Conservation (phyloP, 192 early-diverging fungal genomes). For the Chytriomyces sp. region DNA sequence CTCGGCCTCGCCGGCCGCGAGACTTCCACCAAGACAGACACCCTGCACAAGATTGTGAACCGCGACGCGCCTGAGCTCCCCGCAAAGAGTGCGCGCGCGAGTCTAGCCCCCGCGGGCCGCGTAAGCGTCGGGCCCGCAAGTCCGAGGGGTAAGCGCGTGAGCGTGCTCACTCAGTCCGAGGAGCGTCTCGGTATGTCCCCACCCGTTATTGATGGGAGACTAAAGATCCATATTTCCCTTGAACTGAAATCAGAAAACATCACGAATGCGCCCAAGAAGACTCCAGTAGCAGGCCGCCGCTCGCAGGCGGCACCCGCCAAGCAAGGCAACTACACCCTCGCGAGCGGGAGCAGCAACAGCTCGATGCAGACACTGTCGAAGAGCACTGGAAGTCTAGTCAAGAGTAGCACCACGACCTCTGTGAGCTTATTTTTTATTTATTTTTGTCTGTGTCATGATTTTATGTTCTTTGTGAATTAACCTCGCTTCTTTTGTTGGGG, state of each 20-base stretch:
- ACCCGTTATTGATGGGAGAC: neutral
- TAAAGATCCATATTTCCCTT: neutral
- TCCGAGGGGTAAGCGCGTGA: slow-evolving; percentile 6
- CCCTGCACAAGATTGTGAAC: slow-evolving; percentile 39
- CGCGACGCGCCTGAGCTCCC: slow-evolving; percentile 22
- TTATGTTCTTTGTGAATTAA: no score
- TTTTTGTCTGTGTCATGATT: no score
- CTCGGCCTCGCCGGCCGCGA: slow-evolving; percentile 53
- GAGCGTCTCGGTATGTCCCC: slow-evolving; percentile 37
- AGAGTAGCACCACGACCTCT: neutral
- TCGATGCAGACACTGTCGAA: no score
- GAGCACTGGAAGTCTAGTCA: slow-evolving; percentile 11
- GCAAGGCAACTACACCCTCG: slow-evolving; percentile 8
- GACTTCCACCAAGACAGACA: slow-evolving; percentile 32
- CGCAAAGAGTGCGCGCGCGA: neutral
- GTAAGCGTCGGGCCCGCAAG: neutral
- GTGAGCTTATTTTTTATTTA: neutral
- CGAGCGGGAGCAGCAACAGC: neutral
- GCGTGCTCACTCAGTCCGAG: slow-evolving; percentile 36
- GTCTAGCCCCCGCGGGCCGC: neutral
- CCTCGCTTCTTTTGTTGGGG: no score
- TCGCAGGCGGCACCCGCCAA: neutral
- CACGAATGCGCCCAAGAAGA: slow-evolving; percentile 39
- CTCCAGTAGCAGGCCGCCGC: slow-evolving; percentile 28
- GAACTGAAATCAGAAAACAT: slow-evolving; percentile 17